Percentiles rank a stretch among this genome's conserved stretches.
Evolutionary conservation across 768 basidiomycete species (phyloP).

Genomic region (Lactarius quietus): DNA sequence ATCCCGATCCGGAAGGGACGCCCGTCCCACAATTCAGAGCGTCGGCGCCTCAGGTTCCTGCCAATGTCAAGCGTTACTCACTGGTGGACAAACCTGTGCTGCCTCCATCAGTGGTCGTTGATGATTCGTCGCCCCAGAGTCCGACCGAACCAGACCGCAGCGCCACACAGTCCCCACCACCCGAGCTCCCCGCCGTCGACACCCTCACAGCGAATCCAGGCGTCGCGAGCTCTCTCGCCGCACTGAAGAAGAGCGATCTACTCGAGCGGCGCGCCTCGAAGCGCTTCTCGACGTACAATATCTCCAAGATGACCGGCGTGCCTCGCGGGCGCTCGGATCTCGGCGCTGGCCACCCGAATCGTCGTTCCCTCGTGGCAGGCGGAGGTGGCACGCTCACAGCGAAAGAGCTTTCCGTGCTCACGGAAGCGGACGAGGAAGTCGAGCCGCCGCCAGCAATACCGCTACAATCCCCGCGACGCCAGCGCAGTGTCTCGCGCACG

Average conservation of each 20-base stretch:
- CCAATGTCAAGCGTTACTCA: constrained; percentile 74
- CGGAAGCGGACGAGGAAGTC: constrained; percentile 67
- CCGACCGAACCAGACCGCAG: constrained; percentile 26
- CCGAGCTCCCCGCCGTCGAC: constrained; percentile 38
- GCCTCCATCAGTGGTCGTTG: constrained; percentile 51
- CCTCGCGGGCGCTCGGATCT: constrained; percentile 40
- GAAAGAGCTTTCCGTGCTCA: constrained; percentile 68
- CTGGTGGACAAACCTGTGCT: constrained; percentile 66
- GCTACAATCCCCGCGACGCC: constrained; percentile 24
- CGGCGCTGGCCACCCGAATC: constrained; percentile 48
- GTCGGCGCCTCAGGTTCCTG: constrained; percentile 46
- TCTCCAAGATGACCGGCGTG: constrained; percentile 85
- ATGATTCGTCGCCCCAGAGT: constrained; percentile 39
- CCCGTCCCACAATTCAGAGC: constrained; percentile 33
- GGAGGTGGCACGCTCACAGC: constrained; percentile 57
- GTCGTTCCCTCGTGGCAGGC: constrained; percentile 60
- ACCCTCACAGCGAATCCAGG: constrained; percentile 42
- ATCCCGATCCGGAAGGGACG: constrained; percentile 25
- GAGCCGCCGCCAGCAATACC: constrained; percentile 26
- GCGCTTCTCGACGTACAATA: constrained; percentile 92
- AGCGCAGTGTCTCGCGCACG: constrained; percentile 27
- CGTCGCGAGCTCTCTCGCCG: constrained; percentile 79
- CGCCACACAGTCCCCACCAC: constrained; percentile 31
- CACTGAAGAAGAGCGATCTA: constrained; percentile 80
- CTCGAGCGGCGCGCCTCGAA: constrained; percentile 92